A percentile compares a stretch with the other conserved stretches of the same genome.
Conservation (phyloP, 768 basidiomycete genomes). For the Pulveroboletus sp. region DNA sequence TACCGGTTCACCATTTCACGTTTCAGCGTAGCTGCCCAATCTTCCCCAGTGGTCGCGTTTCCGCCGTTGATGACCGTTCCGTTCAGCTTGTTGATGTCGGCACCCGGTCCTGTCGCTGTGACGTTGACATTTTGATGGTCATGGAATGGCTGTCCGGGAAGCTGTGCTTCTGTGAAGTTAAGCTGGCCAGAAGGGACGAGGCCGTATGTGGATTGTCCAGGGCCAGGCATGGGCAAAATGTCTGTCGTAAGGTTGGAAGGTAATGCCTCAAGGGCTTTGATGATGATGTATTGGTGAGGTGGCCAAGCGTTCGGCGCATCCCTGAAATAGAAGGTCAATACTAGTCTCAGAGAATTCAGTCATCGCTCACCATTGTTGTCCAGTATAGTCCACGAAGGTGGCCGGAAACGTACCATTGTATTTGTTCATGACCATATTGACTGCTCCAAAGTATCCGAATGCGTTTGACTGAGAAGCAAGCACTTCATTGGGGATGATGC, state of each 20-base stretch:
- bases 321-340: slow-evolving; percentile 40
- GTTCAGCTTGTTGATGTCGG: slow-evolving; percentile 58
- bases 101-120: slow-evolving; percentile 48
- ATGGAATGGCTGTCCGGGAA: slow-evolving; percentile 65
- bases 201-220: slow-evolving; percentile 57
- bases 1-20: slow-evolving; percentile 86
- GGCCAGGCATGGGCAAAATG: slow-evolving; percentile 48
- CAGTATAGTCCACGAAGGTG: slow-evolving; percentile 69
- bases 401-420: slow-evolving; percentile 88
- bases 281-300: slow-evolving; percentile 77
- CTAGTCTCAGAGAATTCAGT: neutral
- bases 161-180: slow-evolving; percentile 62
- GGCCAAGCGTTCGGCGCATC: slow-evolving; percentile 91
- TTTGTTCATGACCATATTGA: slow-evolving; percentile 76
- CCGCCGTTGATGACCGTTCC: slow-evolving; percentile 68
- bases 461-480: slow-evolving; percentile 54
- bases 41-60: slow-evolving; percentile 56
- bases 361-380: slow-evolving; percentile 71
- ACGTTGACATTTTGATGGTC: slow-evolving; percentile 42
- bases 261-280: slow-evolving; percentile 73
- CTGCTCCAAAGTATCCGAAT: slow-evolving; percentile 67
- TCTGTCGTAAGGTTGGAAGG: slow-evolving; percentile 67
- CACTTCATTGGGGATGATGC: slow-evolving; percentile 76
- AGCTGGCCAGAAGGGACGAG: slow-evolving; percentile 81
- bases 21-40: slow-evolving; percentile 60